Evolutionary conservation across 108 stramenopile genomes (phyloP).

Genomic region (Cyclostephanos invisitatus): DNA sequence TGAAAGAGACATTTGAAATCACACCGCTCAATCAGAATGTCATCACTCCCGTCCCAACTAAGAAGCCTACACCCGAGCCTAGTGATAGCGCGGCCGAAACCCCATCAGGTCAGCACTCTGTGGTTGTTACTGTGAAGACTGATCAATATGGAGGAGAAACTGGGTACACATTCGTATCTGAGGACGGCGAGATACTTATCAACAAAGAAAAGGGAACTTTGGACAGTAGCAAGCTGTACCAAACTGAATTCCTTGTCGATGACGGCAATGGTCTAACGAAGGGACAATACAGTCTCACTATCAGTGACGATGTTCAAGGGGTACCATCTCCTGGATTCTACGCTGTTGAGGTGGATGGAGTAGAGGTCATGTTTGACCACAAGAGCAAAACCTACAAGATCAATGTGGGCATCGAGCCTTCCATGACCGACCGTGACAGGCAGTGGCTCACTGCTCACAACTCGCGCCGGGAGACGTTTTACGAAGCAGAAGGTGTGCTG

Average conservation of each 20-base stretch:
- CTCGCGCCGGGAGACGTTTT: constrained; percentile 26
- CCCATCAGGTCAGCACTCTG: neutral
- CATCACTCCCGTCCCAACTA: neutral
- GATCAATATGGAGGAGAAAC: constrained; percentile 30
- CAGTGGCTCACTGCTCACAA: constrained; percentile 37
- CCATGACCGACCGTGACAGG: constrained; percentile 7
- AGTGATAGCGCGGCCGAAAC: neutral
- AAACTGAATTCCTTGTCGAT: neutral
- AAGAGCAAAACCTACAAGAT: constrained; percentile 15
- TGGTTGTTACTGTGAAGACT: constrained; percentile 24
- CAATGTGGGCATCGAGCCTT: constrained; percentile 8
- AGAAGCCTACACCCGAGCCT: neutral
- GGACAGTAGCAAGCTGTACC: neutral
- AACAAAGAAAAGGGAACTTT: neutral
- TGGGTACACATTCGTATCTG: constrained; percentile 5
- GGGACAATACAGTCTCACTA: constrained; percentile 9
- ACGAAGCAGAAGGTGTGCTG: constrained; percentile 6
- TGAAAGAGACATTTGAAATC: neutral
- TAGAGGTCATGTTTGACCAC: constrained; percentile 23
- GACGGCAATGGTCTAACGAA: neutral
- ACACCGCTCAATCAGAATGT: neutral
- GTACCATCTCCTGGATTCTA: constrained; percentile 17
- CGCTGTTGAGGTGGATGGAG: constrained; percentile 21
- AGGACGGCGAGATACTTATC: neutral
- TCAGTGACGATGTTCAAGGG: constrained; percentile 13